phyloP scores from a whole-genome alignment of 2,329 filamentous ascomycete genomes.

The Balansia obtecta region DNA sequence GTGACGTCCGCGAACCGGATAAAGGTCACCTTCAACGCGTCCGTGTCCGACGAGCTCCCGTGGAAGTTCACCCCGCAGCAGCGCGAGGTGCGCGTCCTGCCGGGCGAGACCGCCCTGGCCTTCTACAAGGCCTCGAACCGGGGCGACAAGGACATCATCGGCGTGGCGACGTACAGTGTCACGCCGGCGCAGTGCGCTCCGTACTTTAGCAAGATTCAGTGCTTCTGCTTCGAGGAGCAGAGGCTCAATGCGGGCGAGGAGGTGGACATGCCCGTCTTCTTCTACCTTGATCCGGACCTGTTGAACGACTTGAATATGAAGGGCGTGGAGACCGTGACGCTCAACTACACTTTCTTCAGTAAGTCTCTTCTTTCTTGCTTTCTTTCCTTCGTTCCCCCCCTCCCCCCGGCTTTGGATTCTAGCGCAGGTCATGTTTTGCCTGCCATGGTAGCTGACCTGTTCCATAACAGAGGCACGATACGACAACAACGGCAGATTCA shows the following conservation, averaged over 20 bases:
- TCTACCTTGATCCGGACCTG: conserved; percentile 95
- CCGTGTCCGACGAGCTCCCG: conserved; percentile 85
- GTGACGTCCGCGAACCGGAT: conserved; percentile 73
- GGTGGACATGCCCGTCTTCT: conserved; percentile 99
- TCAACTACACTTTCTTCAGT: conserved; percentile 99
- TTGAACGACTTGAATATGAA: conserved; percentile 86
- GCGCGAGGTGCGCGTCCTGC: conserved; percentile 87
- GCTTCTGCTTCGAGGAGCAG: conserved; percentile 98
- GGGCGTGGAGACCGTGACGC: conserved; percentile 84
- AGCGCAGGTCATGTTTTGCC: too few relatives aligned
- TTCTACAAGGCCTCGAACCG: conserved; percentile 97
- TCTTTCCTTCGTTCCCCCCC: too few relatives aligned
- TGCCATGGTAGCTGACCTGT: neutral
- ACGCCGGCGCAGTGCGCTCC: conserved; percentile 91
- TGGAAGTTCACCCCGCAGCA: conserved; percentile 98
- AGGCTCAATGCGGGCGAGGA: conserved; percentile 88
- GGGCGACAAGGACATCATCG: conserved; percentile 85
- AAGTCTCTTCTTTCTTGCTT: too few relatives aligned
- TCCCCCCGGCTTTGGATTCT: too few relatives aligned
- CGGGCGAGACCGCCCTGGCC: conserved; percentile 89
- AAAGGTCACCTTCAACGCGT: conserved; percentile 90
- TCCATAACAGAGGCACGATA: conserved; percentile 28
- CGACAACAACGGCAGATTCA: conserved; percentile 32
- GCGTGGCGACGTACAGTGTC: conserved; percentile 94
- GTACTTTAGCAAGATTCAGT: conserved; percentile 99